Conservation (phyloP, 352 stramenopile genomes). For the Plasmopara muralis region DNA sequence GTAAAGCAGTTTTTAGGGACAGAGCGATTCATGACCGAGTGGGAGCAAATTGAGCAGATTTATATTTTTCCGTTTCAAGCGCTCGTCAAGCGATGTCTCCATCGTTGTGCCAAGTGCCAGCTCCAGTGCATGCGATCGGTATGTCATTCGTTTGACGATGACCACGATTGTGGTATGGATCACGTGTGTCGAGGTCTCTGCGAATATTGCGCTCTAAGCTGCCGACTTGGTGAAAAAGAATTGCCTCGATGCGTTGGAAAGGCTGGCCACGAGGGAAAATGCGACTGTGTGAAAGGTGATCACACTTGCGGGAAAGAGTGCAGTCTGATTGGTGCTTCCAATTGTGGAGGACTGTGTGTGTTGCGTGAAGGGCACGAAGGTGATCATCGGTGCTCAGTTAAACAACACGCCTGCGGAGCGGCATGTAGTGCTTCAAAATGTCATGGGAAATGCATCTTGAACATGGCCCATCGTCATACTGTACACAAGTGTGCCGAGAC, state of each 20-base stretch:
- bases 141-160: conserved; percentile 22
- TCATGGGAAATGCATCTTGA: conserved; percentile 26
- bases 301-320: conserved; percentile 33
- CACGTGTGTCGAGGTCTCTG: conserved; percentile 32
- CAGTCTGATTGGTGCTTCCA: conserved; percentile 19
- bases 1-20: conserved; percentile 25
- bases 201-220: conserved; percentile 24
- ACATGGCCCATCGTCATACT: conserved; percentile 20
- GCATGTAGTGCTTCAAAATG: conserved; percentile 30
- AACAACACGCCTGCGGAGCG: conserved; percentile 25
- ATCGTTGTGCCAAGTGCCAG: conserved; percentile 29
- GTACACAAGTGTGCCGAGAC: conserved; percentile 31
- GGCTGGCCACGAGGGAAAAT: conserved; percentile 32
- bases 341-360: conserved; percentile 28
- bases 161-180: conserved; percentile 37
- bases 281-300: conserved; percentile 31
- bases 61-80: conserved; percentile 21
- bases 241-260: conserved; percentile 23
- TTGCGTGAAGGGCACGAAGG: conserved; percentile 22
- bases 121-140: conserved; percentile 33
- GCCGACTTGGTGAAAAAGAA: conserved; percentile 8
- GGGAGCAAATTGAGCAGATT: conserved; percentile 21
- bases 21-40: conserved; percentile 30
- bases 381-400: conserved; percentile 31
- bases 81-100: conserved; percentile 26